phyloP scores from a whole-genome alignment of 2,329 filamentous ascomycete genomes.

The Triangularia setosa region DNA sequence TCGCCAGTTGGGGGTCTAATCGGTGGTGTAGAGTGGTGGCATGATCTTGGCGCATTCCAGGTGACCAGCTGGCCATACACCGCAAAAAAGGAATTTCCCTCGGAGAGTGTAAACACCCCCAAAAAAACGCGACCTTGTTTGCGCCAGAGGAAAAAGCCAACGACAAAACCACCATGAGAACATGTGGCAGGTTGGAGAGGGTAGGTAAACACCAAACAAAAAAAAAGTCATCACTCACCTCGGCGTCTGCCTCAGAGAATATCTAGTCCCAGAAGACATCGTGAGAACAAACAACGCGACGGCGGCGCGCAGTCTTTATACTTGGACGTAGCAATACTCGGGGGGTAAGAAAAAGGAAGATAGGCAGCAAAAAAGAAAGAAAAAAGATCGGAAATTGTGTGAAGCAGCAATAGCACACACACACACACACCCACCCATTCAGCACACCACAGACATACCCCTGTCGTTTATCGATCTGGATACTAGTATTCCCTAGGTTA shows the following conservation, averaged over 20 bases:
- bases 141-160: neutral
- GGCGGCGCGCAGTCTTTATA: constrained; percentile 8
- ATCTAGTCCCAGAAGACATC: constrained; percentile 30
- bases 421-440: neutral
- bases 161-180: neutral
- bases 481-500: constrained; percentile 7
- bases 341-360: neutral
- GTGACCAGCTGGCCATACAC: neutral
- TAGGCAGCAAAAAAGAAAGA: neutral
- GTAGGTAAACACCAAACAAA: neutral
- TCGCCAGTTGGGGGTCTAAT: neutral
- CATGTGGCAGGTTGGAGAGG: neutral
- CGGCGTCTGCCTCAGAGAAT: constrained; percentile 33
- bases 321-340: neutral
- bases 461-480: constrained; percentile 3
- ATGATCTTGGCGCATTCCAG: neutral
- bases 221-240: constrained; percentile 25
- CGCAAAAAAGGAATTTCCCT: neutral
- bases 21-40: neutral
- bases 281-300: constrained; percentile 10
- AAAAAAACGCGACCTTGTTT: neutral
- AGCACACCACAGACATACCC: neutral
- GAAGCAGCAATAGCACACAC: neutral
- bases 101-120: neutral
- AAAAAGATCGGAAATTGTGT: neutral